These are phyloP conservation scores for Cladophialophora immunda DNA, from an alignment of 2,329 filamentous ascomycete genomes.

Conservation along the genomic window DNA sequence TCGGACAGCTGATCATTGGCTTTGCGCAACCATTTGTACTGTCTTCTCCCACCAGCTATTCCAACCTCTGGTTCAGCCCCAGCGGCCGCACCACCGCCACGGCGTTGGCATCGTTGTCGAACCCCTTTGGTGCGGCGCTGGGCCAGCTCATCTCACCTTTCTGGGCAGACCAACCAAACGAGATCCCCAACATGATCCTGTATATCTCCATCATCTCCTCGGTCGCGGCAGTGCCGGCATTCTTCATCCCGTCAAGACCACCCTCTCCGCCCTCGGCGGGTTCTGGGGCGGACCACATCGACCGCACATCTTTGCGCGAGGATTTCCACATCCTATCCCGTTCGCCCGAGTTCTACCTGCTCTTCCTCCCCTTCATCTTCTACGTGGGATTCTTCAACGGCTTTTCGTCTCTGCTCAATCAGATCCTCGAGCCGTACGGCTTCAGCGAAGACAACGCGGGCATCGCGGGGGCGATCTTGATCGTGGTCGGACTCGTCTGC, in stretches of 20 bases:
- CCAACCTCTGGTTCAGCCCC: constrained; percentile 92
- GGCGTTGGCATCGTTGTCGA: constrained; percentile 82
- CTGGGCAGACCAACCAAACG: constrained; percentile 69
- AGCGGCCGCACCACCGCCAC: constrained; percentile 85
- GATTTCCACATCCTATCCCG: constrained; percentile 64
- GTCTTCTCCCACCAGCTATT: constrained; percentile 87
- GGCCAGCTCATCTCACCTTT: constrained; percentile 87
- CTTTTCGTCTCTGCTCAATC: constrained; percentile 85
- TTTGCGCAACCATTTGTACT: constrained; percentile 92
- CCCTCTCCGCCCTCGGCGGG: constrained; percentile 78
- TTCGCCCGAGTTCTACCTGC: constrained; percentile 78
- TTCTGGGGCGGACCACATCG: constrained; percentile 55
- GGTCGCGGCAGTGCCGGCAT: constrained; percentile 73
- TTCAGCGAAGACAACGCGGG: constrained; percentile 86
- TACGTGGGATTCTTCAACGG: constrained; percentile 96
- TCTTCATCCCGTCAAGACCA: constrained; percentile 80
- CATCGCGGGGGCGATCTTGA: constrained; percentile 87
- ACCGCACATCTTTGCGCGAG: constrained; percentile 55
- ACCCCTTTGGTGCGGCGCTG: constrained; percentile 87
- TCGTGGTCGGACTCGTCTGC: constrained; percentile 82
- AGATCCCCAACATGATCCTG: constrained; percentile 83
- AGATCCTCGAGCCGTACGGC: constrained; percentile 86
- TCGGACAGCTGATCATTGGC: constrained; percentile 89
- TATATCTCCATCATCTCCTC: constrained; percentile 84
- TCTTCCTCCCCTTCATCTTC: constrained; percentile 80